These are phyloP conservation scores for Termitomyces heimii DNA, from an alignment of 768 basidiomycete genomes.

Conservation along the genomic window DNA sequence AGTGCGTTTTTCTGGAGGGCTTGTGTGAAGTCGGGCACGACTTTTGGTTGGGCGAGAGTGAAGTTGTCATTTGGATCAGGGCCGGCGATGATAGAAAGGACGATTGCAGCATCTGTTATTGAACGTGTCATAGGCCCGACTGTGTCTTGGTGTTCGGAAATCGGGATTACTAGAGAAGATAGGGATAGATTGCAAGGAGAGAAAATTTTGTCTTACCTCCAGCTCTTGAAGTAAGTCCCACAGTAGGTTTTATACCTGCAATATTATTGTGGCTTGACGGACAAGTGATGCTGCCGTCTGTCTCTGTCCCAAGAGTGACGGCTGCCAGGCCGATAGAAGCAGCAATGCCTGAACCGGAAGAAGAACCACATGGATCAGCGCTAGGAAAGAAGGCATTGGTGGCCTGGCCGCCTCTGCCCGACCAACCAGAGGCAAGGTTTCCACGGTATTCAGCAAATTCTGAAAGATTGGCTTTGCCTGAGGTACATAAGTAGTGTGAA, in stretches of 20 bases:
- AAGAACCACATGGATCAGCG: conserved; percentile 52
- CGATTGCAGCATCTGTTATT: conserved; percentile 46
- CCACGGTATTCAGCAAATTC: conserved; percentile 20
- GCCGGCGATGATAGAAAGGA: conserved; percentile 53
- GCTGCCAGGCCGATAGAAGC: conserved; percentile 47
- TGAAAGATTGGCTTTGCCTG: conserved; percentile 52
- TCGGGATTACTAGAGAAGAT: conserved; percentile 41
- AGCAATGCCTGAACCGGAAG: conserved; percentile 52
- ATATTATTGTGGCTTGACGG: conserved; percentile 48
- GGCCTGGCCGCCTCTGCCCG: conserved; percentile 49
- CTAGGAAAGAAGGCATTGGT: conserved; percentile 45
- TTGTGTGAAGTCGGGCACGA: conserved; percentile 49
- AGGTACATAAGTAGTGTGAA: not conserved
- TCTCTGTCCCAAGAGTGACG: conserved; percentile 44
- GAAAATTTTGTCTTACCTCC: conserved; percentile 33
- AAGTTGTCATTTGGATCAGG: conserved; percentile 49
- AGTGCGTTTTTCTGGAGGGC: conserved; percentile 45
- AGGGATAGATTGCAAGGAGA: not conserved
- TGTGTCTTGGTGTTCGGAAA: conserved; percentile 52
- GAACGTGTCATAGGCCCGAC: conserved; percentile 53
- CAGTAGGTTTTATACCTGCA: conserved; percentile 55
- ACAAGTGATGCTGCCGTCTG: conserved; percentile 50
- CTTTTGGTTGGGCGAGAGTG: conserved; percentile 44
- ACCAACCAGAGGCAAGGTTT: conserved; percentile 38
- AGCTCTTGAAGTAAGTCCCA: conserved; percentile 53